These are phyloP conservation scores for Penicilliopsis zonata DNA, from an alignment of 495 filamentous ascomycete species.

Conservation along the genomic window DNA sequence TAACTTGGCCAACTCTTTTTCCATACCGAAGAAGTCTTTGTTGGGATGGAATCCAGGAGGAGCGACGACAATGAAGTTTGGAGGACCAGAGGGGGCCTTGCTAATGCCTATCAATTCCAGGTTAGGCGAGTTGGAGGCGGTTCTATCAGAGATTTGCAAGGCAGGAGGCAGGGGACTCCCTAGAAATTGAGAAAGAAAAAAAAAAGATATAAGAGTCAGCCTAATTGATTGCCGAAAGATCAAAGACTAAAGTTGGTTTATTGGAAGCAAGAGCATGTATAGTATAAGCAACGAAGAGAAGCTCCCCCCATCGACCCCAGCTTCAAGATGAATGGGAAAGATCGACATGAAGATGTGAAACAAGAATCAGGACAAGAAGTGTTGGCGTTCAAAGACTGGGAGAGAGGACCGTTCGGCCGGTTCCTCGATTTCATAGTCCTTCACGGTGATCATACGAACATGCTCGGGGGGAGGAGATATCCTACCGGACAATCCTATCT, in stretches of 20 bases:
- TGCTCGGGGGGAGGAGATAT: conserved; percentile 15
- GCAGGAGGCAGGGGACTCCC: conserved; percentile 14
- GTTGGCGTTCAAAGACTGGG: no score
- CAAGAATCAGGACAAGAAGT: no score
- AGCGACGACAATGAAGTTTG: conserved; percentile 56
- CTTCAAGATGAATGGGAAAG: no score
- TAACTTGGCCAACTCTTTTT: conserved; percentile 55
- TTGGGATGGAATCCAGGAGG: conserved; percentile 71
- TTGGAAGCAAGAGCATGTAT: no score
- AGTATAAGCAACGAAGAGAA: no score
- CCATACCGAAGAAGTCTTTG: conserved; percentile 61
- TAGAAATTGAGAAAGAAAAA: conserved; percentile 9
- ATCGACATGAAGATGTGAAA: no score
- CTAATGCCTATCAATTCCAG: no score
- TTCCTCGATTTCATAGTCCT: conserved; percentile 30
- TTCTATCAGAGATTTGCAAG: no score
- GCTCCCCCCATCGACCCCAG: no score
- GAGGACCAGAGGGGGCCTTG: no score
- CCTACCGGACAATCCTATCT: conserved; percentile 20
- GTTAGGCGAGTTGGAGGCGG: conserved; percentile 4
- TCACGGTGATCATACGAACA: conserved; percentile 18
- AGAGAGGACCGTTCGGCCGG: no score
- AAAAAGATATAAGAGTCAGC: conserved; percentile 17
- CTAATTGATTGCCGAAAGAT: neutral
- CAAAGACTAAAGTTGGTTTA: conserved; percentile 3